A percentile compares a stretch with the other conserved stretches of the same genome.
Conservation (phyloP, 306 rosid species). For the Abrus precatorius region DNA sequence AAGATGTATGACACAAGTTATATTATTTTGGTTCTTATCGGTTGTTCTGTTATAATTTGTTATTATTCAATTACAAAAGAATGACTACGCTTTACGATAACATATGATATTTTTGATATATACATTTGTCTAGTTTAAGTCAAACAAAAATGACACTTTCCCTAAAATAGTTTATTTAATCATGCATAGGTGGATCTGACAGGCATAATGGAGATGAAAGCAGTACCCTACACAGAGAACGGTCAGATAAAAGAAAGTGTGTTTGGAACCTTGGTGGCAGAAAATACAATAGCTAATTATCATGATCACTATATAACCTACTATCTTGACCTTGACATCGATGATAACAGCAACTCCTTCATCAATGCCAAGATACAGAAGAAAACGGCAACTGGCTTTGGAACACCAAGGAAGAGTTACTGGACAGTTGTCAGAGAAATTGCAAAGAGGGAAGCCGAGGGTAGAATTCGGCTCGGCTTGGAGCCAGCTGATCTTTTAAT, state of each 20-base stretch:
- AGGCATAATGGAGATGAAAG: conserved; percentile 74
- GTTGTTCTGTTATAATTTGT: neutral
- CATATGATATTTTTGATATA: no score
- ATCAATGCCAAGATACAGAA: conserved; percentile 64
- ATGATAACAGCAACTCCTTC: conserved; percentile 71
- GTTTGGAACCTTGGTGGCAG: conserved; percentile 74
- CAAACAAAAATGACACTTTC: neutral
- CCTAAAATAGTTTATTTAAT: conserved; percentile 9
- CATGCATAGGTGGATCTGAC: conserved; percentile 78
- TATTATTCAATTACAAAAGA: conserved; percentile 1
- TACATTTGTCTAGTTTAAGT: neutral
- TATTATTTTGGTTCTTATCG: neutral
- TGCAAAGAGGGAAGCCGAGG: conserved; percentile 73
- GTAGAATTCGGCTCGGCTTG: conserved; percentile 61
- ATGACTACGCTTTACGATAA: neutral
- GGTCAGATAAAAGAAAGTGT: conserved; percentile 52
- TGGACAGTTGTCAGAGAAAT: conserved; percentile 73
- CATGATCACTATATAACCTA: conserved; percentile 84
- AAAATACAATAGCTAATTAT: conserved; percentile 70
- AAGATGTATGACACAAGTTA: neutral
- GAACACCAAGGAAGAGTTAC: conserved; percentile 76
- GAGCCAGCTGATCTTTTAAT: conserved; percentile 72
- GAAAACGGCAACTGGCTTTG: conserved; percentile 31
- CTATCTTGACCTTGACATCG: conserved; percentile 83
- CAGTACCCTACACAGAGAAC: conserved; percentile 58